Conservation (phyloP, 345 rosid genomes). For the Viola odorata region DNA sequence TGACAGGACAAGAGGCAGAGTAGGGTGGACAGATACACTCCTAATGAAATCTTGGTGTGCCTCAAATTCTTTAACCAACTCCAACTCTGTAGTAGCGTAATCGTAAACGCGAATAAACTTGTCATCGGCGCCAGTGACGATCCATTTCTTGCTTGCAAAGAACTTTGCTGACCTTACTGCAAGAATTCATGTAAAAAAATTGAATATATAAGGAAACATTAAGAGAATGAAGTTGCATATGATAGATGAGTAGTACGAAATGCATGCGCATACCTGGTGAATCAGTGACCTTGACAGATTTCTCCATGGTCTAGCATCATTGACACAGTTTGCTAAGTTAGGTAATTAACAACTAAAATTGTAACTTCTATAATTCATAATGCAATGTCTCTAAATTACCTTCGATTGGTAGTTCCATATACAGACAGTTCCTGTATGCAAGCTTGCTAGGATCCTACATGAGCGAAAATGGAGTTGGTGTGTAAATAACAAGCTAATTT, state of each 20-base stretch:
- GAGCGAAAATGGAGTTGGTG: neutral
- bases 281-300: constrained; percentile 21
- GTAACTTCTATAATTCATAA: neutral
- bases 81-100: constrained; percentile 23
- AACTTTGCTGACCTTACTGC: constrained; percentile 39
- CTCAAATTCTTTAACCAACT: constrained; percentile 32
- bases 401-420: constrained; percentile 36
- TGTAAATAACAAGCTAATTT: neutral
- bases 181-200: neutral
- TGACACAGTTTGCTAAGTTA: constrained; percentile 6
- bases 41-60: constrained; percentile 36
- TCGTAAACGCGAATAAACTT: constrained; percentile 25
- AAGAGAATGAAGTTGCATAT: neutral
- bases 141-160: constrained; percentile 30
- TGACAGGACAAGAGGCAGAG: constrained; percentile 26
- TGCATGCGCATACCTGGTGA: constrained; percentile 15
- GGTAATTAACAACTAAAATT: neutral
- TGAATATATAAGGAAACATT: neutral
- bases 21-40: constrained; percentile 25
- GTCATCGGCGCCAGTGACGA: constrained; percentile 34
- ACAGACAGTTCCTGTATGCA: constrained; percentile 32
- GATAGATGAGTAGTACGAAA: neutral
- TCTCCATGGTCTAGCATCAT: constrained; percentile 15
- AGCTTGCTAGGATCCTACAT: constrained; percentile 26
- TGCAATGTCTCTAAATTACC: constrained; percentile 12